These are phyloP conservation scores for Paulownia fortunei DNA, from an alignment of 257 asterid species.

Conservation along the genomic window DNA sequence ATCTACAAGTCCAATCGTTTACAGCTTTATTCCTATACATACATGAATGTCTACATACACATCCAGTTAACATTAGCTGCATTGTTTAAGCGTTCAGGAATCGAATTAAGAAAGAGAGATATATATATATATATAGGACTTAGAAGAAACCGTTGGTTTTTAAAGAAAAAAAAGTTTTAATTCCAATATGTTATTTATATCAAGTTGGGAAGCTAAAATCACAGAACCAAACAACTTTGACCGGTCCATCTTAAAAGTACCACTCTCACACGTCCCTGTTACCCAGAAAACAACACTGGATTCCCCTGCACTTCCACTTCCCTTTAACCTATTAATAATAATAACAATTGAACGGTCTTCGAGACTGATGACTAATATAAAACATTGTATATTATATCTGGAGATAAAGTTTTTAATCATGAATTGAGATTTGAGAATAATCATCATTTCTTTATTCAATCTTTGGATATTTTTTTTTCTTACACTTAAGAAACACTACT, in stretches of 20 bases:
- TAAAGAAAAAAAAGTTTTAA: background rate
- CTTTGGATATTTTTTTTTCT: background rate
- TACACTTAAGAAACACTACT: background rate
- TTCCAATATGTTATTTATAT: background rate
- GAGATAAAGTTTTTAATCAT: background rate
- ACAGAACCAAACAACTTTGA: constrained; percentile 59
- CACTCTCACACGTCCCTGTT: constrained; percentile 44
- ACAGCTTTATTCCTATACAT: background rate
- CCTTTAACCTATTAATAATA: background rate
- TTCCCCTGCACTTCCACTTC: constrained; percentile 42
- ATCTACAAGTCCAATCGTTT: no score
- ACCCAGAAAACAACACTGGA: constrained; percentile 51
- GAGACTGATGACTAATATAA: constrained; percentile 21
- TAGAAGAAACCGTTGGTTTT: background rate
- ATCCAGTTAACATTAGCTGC: background rate
- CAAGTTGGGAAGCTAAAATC: constrained; percentile 33
- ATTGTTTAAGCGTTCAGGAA: background rate
- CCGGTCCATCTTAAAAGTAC: constrained; percentile 48
- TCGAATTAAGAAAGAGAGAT: background rate
- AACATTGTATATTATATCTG: background rate
- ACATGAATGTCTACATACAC: background rate
- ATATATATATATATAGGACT: background rate
- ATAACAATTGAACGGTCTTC: constrained; percentile 42
- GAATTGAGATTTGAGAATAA: background rate
- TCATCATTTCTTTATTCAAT: background rate